Evolutionary conservation across 192 early-diverging fungal species (phyloP).

Genomic region (Coemansia umbellata): DNA sequence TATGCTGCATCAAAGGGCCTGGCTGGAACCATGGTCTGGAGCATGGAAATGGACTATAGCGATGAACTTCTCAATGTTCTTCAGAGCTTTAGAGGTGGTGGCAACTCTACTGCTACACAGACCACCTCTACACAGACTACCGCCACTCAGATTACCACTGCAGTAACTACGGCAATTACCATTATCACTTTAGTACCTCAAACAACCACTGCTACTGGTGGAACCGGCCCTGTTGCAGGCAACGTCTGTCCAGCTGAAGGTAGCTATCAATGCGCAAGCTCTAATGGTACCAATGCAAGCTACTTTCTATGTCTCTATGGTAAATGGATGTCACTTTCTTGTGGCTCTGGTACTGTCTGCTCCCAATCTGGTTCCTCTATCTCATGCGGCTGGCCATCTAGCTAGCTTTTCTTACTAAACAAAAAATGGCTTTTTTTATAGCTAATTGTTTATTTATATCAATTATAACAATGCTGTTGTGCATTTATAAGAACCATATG

Average conservation of each 20-base stretch:
- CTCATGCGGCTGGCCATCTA: slow-evolving; percentile 10
- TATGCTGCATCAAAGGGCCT: slow-evolving; percentile 54
- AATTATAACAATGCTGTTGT: neutral
- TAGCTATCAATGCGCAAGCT: slow-evolving; percentile 10
- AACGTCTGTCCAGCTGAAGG: neutral
- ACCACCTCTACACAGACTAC: neutral
- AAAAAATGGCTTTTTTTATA: neutral
- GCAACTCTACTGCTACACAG: neutral
- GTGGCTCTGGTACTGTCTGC: slow-evolving; percentile 15
- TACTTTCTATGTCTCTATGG: slow-evolving; percentile 13
- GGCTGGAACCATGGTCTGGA: slow-evolving; percentile 66
- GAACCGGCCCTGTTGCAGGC: slow-evolving; percentile 5
- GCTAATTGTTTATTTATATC: neutral
- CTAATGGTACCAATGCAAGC: slow-evolving; percentile 3
- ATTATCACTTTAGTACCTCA: too few species aligned
- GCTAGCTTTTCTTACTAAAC: too few species aligned
- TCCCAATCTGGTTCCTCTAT: slow-evolving; percentile 11
- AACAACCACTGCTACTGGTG: neutral
- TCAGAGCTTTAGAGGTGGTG: neutral
- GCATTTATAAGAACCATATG: neutral
- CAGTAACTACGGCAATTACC: neutral
- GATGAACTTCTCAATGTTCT: slow-evolving; percentile 51
- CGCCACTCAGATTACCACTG: neutral
- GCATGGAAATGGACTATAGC: slow-evolving; percentile 57
- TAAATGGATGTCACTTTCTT: slow-evolving; percentile 10